These are phyloP conservation scores for Oxyria digyna DNA, from an alignment of 148 eudicot species.

Conservation along the genomic window DNA sequence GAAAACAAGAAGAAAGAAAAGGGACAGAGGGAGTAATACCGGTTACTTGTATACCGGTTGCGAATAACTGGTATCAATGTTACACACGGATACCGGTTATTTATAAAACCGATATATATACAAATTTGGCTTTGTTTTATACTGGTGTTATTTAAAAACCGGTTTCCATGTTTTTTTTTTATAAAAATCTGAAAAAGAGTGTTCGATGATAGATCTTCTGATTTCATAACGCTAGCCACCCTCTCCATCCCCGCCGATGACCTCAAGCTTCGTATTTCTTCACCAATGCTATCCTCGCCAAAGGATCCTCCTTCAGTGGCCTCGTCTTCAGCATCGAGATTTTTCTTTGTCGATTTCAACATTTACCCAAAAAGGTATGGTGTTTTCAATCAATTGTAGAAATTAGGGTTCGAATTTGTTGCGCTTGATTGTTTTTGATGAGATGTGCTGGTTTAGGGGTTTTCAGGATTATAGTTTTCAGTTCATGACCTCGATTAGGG, in stretches of 20 bases:
- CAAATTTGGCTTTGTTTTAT: too few species aligned
- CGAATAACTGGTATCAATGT: too few species aligned
- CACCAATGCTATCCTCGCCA: conserved; percentile 32
- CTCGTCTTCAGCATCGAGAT: conserved; percentile 37
- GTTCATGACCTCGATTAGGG: conserved; percentile 37
- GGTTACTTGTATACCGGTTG: too few species aligned
- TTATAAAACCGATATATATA: too few species aligned
- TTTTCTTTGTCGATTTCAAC: conserved; percentile 38
- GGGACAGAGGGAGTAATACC: too few species aligned
- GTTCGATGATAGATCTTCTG: too few species aligned
- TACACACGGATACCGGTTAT: too few species aligned
- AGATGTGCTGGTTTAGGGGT: background rate
- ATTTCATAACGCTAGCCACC: too few species aligned
- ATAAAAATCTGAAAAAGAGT: too few species aligned
- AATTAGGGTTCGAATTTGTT: background rate
- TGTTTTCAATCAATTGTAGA: background rate
- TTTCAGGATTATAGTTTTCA: conserved; percentile 46
- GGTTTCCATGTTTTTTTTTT: too few species aligned
- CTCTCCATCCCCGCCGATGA: conserved; percentile 37
- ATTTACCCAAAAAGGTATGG: conserved; percentile 37
- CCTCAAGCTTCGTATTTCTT: conserved; percentile 27
- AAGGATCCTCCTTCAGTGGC: conserved; percentile 25
- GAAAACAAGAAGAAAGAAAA: too few species aligned
- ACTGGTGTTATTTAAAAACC: too few species aligned
- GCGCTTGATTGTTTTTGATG: background rate